Conservation (phyloP, 164 flowering plant genomes). For the Umbellularia californica region DNA sequence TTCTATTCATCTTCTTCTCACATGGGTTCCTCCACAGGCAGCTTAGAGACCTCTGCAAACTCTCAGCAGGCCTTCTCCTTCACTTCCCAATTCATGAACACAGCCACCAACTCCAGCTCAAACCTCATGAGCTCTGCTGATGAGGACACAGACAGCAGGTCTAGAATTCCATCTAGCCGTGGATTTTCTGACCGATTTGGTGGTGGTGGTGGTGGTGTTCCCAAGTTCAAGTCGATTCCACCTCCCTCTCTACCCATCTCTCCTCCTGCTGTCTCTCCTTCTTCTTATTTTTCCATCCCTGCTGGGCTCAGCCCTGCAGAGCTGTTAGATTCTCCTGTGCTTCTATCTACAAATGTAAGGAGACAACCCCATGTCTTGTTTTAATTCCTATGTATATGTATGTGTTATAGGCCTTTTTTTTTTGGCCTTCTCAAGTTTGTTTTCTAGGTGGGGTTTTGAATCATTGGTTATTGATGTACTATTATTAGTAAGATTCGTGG, state of each 20-base stretch:
- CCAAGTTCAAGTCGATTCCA: constrained; percentile 54
- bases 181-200: constrained; percentile 15
- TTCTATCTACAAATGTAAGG: constrained; percentile 58
- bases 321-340: constrained; percentile 60
- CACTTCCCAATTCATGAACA: constrained; percentile 32
- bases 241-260: constrained; percentile 58
- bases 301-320: constrained; percentile 54
- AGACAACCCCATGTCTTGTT: not conserved
- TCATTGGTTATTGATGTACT: too few relatives aligned
- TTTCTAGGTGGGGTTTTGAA: not conserved
- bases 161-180: constrained; percentile 11
- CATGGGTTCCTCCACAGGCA: constrained; percentile 41
- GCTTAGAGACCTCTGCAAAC: constrained; percentile 32
- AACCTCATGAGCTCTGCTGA: constrained; percentile 11
- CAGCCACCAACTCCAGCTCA: constrained; percentile 24
- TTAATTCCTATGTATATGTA: not conserved
- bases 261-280: constrained; percentile 56
- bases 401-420: not conserved
- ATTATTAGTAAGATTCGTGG: too few relatives aligned
- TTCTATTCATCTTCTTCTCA: not conserved
- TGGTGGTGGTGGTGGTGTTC: constrained; percentile 23
- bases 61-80: constrained; percentile 33
- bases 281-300: constrained; percentile 47
- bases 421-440: not conserved
- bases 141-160: constrained; percentile 12